Evolutionary conservation across 1,139 yeast species (phyloP).

Genomic region (Suhomyces bokatorum): DNA sequence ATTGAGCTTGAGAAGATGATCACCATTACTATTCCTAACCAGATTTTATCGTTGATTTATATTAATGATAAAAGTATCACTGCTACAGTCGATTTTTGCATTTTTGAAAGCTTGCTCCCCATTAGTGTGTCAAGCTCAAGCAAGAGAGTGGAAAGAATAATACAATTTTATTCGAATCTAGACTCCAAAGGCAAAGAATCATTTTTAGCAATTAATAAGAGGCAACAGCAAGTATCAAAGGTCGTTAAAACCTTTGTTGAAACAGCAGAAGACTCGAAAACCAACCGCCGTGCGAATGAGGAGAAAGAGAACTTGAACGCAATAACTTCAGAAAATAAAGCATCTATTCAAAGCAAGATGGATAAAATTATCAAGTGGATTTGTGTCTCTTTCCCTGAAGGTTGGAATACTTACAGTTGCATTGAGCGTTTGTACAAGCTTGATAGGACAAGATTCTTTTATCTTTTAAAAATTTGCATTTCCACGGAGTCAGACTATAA

Average conservation of each 20-base stretch:
- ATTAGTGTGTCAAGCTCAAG: slow-evolving; percentile 44
- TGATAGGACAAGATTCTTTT: slow-evolving; percentile 57
- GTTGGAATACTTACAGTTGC: slow-evolving; percentile 46
- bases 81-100: slow-evolving; percentile 60
- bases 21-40: slow-evolving; percentile 58
- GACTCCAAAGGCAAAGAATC: slow-evolving; percentile 63
- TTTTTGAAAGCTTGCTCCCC: slow-evolving; percentile 66
- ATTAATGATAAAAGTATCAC: slow-evolving; percentile 73
- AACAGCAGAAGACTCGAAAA: slow-evolving; percentile 28
- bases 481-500: slow-evolving; percentile 61
- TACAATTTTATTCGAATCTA: slow-evolving; percentile 49
- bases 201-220: slow-evolving; percentile 63
- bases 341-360: slow-evolving; percentile 31
- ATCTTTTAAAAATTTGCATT: slow-evolving; percentile 55
- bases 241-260: slow-evolving; percentile 40
- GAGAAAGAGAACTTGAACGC: slow-evolving; percentile 15
- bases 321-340: slow-evolving; percentile 27
- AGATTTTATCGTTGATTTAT: slow-evolving; percentile 65
- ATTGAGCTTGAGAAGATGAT: slow-evolving; percentile 40
- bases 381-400: slow-evolving; percentile 55
- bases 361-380: slow-evolving; percentile 69
- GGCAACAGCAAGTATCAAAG: slow-evolving; percentile 62
- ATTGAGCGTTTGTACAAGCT: slow-evolving; percentile 52
- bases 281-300: not conserved
- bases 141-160: slow-evolving; percentile 53